These are phyloP conservation scores for Mrakia gelida DNA, from an alignment of 768 basidiomycete species.

Conservation along the genomic window DNA sequence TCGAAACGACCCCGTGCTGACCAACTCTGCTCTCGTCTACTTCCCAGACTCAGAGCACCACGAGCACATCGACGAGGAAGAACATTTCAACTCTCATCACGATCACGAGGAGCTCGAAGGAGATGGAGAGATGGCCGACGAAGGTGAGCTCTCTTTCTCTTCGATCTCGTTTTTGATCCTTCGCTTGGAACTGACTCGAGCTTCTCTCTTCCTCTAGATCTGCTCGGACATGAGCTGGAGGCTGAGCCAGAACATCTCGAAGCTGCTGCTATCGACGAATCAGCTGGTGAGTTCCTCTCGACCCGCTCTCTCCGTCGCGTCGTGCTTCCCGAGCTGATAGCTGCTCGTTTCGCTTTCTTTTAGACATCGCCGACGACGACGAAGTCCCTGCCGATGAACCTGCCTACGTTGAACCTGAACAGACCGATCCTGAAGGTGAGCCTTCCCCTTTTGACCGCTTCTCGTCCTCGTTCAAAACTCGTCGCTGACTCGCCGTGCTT, in stretches of 20 bases:
- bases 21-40: no score
- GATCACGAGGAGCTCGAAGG: not conserved
- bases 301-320: not conserved
- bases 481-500: not conserved
- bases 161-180: not conserved
- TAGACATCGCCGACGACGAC: not conserved
- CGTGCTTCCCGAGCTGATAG: not conserved
- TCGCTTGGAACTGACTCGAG: not conserved
- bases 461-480: not conserved
- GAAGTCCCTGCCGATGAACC: not conserved
- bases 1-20: no score
- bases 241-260: not conserved
- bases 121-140: not conserved
- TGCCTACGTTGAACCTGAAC: not conserved
- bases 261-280: not conserved
- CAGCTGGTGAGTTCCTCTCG: slow-evolving; percentile 12
- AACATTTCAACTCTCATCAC: not conserved
- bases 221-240: not conserved
- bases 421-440: not conserved
- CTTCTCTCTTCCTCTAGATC: no score
- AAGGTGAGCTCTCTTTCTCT: not conserved
- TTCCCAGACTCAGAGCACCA: not conserved
- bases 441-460: not conserved
- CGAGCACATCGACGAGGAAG: slow-evolving; percentile 5
- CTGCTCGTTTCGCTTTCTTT: not conserved